Evolutionary conservation across 1,284 basidiomycete species (phyloP), one percentile per base, ranked within the genome.

Genomic region (Tilletia walkeri): DNA sequence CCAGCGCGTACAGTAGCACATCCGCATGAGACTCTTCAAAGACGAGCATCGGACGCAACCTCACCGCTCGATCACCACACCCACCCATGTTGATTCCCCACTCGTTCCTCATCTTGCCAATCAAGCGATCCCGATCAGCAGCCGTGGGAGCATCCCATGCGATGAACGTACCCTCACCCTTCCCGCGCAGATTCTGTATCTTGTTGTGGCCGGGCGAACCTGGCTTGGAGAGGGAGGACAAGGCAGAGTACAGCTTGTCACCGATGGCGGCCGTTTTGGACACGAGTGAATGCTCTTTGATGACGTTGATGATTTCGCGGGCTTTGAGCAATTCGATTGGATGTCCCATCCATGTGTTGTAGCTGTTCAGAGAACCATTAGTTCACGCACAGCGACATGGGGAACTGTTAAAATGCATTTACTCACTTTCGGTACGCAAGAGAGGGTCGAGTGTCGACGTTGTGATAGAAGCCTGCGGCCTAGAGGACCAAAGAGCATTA

Each of bases 301-400:
- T 87, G 66, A 86, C 76, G 49, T 84, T 76, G 78, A 88, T 85
- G 73, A 87, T 85, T 73, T 85, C 83, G 61, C 85, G 80, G 0
- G 87, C 87, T 80, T 88, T 87, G 59, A 88, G 78, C 0, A 86
- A 85, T 69, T 86, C 84, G 65, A 86, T 85, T 6, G 87, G 87
- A 76, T 87, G 85, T 45, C 85, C 86, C 78, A 82, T 76, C 80
- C 82, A 85, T 3, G 80, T 84, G 73, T 82, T 82, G 77, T 77
- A 78, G 70, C 67, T 73, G 49, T 3, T n/a, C 4, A 59, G n/a
- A 6, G 41, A 18, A 63, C 16, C 14, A 12, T 14, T 10, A 24
- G 5, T 10, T 48, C 36, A 12, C 9, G 14, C 12, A 16, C 30
- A 36, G 20, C 38, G 20, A 63, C 59, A 6, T 3, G 24, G 7